A percentile compares a stretch with the other conserved stretches of the same genome.
Evolutionary conservation across 768 basidiomycete species (phyloP).

Genomic region (Omphalotus guepiniiformis): DNA sequence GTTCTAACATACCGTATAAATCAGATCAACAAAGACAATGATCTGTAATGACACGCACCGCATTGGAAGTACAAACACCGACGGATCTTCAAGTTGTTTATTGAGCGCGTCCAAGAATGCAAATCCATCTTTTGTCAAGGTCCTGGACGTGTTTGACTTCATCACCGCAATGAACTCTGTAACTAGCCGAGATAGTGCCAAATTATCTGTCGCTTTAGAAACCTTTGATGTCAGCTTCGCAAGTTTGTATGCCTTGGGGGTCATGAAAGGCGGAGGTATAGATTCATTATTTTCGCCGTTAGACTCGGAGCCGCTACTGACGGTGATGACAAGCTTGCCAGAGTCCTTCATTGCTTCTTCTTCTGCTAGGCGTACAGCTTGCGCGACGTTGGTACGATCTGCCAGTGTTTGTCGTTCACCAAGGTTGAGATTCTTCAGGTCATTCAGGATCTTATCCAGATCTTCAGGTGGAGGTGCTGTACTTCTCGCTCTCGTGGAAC

Average conservation of each 20-base stretch:
- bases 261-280: slow-evolving; percentile 26
- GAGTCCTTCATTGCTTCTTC: slow-evolving; percentile 25
- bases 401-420: slow-evolving; percentile 46
- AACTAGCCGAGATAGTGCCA: slow-evolving; percentile 48
- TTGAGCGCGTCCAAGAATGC: slow-evolving; percentile 63
- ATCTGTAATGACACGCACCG: too few relatives aligned
- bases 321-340: slow-evolving; percentile 35
- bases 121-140: slow-evolving; percentile 67
- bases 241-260: slow-evolving; percentile 53
- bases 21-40: too few relatives aligned
- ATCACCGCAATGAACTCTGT: slow-evolving; percentile 59
- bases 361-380: slow-evolving; percentile 32
- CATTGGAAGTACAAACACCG: slow-evolving; percentile 52
- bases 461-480: slow-evolving; percentile 38
- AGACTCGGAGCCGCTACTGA: slow-evolving; percentile 39
- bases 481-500: slow-evolving; percentile 28
- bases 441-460: slow-evolving; percentile 54
- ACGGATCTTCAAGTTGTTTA: slow-evolving; percentile 69
- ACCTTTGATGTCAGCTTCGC: slow-evolving; percentile 40
- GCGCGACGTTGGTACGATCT: slow-evolving; percentile 45
- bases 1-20: too few relatives aligned
- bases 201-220: slow-evolving; percentile 48
- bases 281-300: slow-evolving; percentile 15
- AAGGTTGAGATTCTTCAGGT: slow-evolving; percentile 56
- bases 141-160: slow-evolving; percentile 61